Percentiles rank a stretch among this genome's conserved stretches.
These are phyloP conservation scores for Rhizoclosmatium globosum DNA, from an alignment of 192 early-diverging fungal species.

Conservation along the genomic window DNA sequence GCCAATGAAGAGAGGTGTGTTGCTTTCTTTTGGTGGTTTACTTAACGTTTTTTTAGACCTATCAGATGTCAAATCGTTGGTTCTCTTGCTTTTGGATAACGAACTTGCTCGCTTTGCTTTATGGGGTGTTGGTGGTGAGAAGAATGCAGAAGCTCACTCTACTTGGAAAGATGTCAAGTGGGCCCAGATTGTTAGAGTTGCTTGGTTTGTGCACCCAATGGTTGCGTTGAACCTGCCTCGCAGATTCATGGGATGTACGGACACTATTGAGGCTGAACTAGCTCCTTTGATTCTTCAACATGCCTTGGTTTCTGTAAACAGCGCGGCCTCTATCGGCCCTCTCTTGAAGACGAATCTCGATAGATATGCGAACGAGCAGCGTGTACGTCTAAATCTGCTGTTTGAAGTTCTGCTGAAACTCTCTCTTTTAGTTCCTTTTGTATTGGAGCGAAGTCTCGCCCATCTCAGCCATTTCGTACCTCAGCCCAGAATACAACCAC, in stretches of 20 bases:
- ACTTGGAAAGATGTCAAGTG: conserved; percentile 69
- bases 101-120: conserved; percentile 84
- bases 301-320: conserved; percentile 72
- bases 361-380: conserved; percentile 29
- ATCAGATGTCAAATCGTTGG: conserved; percentile 60
- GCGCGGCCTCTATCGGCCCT: conserved; percentile 77
- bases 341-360: conserved; percentile 68
- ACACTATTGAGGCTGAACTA: conserved; percentile 54
- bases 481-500: conserved; percentile 59
- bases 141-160: not conserved
- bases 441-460: conserved; percentile 93
- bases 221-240: conserved; percentile 80
- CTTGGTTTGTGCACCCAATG: conserved; percentile 86
- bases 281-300: conserved; percentile 49
- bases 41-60: conserved; percentile 10
- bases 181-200: conserved; percentile 75
- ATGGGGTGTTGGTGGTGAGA: conserved; percentile 67
- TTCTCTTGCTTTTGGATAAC: conserved; percentile 87
- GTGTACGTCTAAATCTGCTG: not conserved
- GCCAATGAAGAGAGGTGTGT: conserved; percentile 24
- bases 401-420: not conserved
- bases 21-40: conserved; percentile 5
- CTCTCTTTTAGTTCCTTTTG: conserved; percentile 60
- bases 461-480: conserved; percentile 83
- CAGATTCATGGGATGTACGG: conserved; percentile 76